Base-by-base conservation (phyloP, 305 asterid species). In the Fraxinus baroniana region DNA sequence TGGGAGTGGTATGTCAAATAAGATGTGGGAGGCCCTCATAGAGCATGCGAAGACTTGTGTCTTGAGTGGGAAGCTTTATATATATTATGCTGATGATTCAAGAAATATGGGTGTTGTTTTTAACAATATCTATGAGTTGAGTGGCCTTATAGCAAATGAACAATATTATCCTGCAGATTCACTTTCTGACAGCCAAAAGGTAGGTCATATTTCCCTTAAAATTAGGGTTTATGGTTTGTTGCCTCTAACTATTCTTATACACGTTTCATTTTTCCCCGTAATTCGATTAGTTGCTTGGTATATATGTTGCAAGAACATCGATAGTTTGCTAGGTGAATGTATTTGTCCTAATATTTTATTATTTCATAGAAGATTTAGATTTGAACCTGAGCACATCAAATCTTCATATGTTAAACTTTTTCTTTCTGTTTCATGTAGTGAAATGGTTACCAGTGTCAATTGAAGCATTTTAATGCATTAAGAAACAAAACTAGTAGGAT, bases 11-110 rank as follows among this genome's bases (percentile, higher is more conserved):
- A 55, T 55, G 66, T 55, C 66, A 55, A 55, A 55, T 55, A 55
- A 55, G 66, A 55, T 55, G 99, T 95, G 99, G 99, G 98, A 95
- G 55, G 95, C 97, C 52, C 95, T 95, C 78, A 86, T 93, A 81
- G 97, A 95, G 86, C 99, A 95, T 78, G 91, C 98, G 55, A 94
- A 94, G 87, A 95, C 99, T 35, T 94, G 98, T 84, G 95, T 88
- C 71, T 86, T 94, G 90, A 93, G 97, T 89, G 97, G 97, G 86
- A 95, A 94, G 91, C 95, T 92, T 79, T 92, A 95, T 79, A 88
- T 95, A 37, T 95, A 89, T 84, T 95, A 94, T 85, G 83, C 95
- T 6, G 97, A 95, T 82, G 97, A 95, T 82, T 78, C 96, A 20
- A 92, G 97, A 90, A 85, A 46, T n/a, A 88, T 93, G 1, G 99